These are phyloP conservation scores for Pyropia yezoensis DNA, from an alignment of 23 red algal genomes.

Conservation along the genomic window DNA sequence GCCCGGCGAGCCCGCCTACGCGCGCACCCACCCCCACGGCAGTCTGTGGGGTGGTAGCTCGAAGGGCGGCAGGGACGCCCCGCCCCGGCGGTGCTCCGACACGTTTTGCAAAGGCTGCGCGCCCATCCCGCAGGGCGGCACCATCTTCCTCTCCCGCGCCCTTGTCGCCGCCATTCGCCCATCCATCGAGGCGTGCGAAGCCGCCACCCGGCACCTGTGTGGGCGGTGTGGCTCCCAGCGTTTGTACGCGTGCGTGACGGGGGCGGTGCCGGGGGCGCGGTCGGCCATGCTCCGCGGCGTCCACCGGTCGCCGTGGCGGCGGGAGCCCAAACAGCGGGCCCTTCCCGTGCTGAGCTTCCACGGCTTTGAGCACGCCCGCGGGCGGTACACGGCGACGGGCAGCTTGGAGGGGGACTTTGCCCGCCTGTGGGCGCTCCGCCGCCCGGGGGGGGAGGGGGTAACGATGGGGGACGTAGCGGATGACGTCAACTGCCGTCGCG, in stretches of 20 bases:
- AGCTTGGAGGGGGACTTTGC: conserved; percentile 37
- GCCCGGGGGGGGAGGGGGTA: too few relatives aligned
- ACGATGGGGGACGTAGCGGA: too few relatives aligned
- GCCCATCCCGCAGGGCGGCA: conserved; percentile 76
- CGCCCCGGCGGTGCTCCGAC: conserved; percentile 18
- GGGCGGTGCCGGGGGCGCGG: conserved; percentile 17
- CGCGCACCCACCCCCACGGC: too few relatives aligned
- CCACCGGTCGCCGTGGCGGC: conserved; percentile 59
- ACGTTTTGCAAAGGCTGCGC: conserved; percentile 78
- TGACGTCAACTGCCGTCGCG: too few relatives aligned
- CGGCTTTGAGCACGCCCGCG: conserved; percentile 31
- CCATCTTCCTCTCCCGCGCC: conserved; percentile 57
- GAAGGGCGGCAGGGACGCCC: too few relatives aligned
- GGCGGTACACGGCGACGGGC: conserved; percentile 16
- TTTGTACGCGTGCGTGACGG: conserved; percentile 80
- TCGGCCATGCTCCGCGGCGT: conserved; percentile 36
- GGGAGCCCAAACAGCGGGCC: conserved; percentile 34
- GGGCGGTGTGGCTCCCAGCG: conserved; percentile 85
- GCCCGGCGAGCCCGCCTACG: conserved; percentile 4
- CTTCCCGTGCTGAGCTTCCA: conserved; percentile 53
- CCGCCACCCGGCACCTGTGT: conserved; percentile 45
- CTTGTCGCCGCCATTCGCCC: conserved; percentile 60
- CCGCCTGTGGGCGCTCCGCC: conserved; percentile 7
- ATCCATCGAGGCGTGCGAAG: conserved; percentile 69
- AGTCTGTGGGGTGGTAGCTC: too few relatives aligned